phyloP scores from a whole-genome alignment of 345 rosid species.

The Carallia brachiata region DNA sequence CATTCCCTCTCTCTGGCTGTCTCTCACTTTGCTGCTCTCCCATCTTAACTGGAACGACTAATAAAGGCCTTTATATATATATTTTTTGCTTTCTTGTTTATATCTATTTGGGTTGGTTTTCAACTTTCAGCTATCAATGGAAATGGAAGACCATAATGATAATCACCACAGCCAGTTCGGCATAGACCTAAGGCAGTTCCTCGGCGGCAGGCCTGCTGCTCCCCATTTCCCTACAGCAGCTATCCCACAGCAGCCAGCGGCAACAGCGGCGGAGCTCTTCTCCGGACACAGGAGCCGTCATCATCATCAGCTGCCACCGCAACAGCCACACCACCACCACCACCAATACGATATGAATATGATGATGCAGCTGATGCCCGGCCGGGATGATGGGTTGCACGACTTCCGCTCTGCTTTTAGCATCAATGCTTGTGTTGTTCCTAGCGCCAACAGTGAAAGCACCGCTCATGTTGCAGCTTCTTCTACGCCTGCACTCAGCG shows the following conservation, averaged over 20 bases:
- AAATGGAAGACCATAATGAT: constrained; percentile 58
- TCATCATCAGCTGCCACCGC: constrained; percentile 4
- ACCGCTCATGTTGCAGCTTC: constrained; percentile 8
- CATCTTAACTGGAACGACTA: not conserved
- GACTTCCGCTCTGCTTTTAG: constrained; percentile 36
- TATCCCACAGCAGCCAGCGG: not conserved
- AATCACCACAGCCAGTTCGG: constrained; percentile 16
- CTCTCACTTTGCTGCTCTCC: not conserved
- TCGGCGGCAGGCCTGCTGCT: constrained; percentile 10
- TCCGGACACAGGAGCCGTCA: constrained; percentile 7
- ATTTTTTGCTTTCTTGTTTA: not conserved
- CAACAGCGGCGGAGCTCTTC: constrained; percentile 3
- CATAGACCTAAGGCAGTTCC: constrained; percentile 26
- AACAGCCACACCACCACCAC: not conserved
- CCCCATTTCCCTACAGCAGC: constrained; percentile 15
- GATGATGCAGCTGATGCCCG: constrained; percentile 24
- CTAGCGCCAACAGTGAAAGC: constrained; percentile 17
- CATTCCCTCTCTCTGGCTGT: constrained; percentile 4
- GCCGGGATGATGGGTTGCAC: constrained; percentile 8
- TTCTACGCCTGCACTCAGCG: constrained; percentile 24
- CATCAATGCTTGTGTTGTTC: constrained; percentile 15
- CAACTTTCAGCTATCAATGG: constrained; percentile 20
- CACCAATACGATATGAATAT: constrained; percentile 18
- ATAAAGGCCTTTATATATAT: not conserved
- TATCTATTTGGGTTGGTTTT: constrained; percentile 1